phyloP scores from a whole-genome alignment of 345 rosid species.

The Citrus australasica region DNA sequence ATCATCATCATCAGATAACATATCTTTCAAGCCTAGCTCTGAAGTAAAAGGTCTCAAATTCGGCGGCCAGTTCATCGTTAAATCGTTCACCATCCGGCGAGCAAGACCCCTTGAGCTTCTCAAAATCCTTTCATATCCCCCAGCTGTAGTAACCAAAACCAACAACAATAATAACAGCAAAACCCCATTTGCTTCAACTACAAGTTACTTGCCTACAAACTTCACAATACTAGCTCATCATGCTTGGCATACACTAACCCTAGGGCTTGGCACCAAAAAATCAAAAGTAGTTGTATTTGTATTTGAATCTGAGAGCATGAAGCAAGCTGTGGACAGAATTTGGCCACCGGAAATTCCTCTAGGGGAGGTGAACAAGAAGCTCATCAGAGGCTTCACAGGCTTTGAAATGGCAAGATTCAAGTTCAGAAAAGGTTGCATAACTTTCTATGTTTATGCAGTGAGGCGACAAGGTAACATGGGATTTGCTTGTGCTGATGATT shows the following conservation, averaged over 20 bases:
- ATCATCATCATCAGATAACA: conserved; percentile 14
- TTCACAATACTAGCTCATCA: conserved; percentile 95
- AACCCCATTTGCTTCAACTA: conserved; percentile 63
- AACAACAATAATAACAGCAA: conserved; percentile 16
- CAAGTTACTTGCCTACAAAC: conserved; percentile 85
- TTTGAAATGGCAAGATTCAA: conserved; percentile 94
- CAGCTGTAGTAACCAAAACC: conserved; percentile 21
- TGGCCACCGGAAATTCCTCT: conserved; percentile 91
- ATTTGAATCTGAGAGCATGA: conserved; percentile 75
- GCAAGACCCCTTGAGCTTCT: conserved; percentile 80
- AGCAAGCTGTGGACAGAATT: conserved; percentile 42
- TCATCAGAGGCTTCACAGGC: conserved; percentile 53
- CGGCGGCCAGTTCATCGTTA: conserved; percentile 88
- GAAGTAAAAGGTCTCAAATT: conserved; percentile 88
- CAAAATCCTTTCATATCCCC: conserved; percentile 70
- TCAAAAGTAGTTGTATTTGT: conserved; percentile 79
- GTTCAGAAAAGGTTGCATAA: conserved; percentile 92
- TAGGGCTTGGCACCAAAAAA: conserved; percentile 86
- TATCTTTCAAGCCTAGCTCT: conserved; percentile 67
- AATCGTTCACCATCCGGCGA: conserved; percentile 87
- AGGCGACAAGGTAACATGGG: conserved; percentile 51
- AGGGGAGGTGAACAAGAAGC: conserved; percentile 86
- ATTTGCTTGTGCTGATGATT: conserved; percentile 72
- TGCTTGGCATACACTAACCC: conserved; percentile 94
- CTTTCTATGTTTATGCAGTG: conserved; percentile 92